A percentile compares a stretch with the other conserved stretches of the same genome.
Evolutionary conservation across 805 yeast genomes (phyloP).

Genomic region (Candida vaughaniae): DNA sequence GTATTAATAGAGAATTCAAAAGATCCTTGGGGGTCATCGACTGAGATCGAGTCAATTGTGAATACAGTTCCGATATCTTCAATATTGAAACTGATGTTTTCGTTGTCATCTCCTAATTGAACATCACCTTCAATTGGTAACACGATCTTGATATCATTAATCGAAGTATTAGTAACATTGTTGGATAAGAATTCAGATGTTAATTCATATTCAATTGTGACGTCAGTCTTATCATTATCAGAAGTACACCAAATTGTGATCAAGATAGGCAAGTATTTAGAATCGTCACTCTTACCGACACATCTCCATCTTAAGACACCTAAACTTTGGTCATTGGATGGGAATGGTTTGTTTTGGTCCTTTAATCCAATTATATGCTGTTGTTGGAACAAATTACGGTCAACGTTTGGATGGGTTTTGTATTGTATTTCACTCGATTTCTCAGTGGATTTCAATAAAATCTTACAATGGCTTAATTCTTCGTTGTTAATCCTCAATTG

Average conservation of each 20-base stretch:
- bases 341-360: constrained; percentile 79
- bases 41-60: constrained; percentile 53
- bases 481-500: constrained; percentile 83
- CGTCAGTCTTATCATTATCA: constrained; percentile 54
- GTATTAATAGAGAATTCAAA: constrained; percentile 75
- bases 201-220: constrained; percentile 88
- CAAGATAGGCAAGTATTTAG: constrained; percentile 59
- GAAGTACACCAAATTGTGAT: constrained; percentile 84
- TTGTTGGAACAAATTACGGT: constrained; percentile 64
- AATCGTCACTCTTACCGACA: constrained; percentile 59
- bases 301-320: constrained; percentile 95
- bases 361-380: constrained; percentile 66
- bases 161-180: constrained; percentile 9
- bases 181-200: constrained; percentile 35
- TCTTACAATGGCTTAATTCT: constrained; percentile 63
- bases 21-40: constrained; percentile 62
- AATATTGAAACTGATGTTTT: constrained; percentile 48
- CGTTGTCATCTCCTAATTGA: constrained; percentile 49
- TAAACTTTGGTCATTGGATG: constrained; percentile 83
- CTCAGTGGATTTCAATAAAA: constrained; percentile 53
- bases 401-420: constrained; percentile 96
- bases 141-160: constrained; percentile 53
- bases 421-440: constrained; percentile 58
- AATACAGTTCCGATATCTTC: constrained; percentile 72
- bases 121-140: constrained; percentile 69